A percentile compares a stretch with the other conserved stretches of the same genome.
phyloP scores from a whole-genome alignment of 1,139 yeast species.

The Sugiyamaella xylanicola region DNA sequence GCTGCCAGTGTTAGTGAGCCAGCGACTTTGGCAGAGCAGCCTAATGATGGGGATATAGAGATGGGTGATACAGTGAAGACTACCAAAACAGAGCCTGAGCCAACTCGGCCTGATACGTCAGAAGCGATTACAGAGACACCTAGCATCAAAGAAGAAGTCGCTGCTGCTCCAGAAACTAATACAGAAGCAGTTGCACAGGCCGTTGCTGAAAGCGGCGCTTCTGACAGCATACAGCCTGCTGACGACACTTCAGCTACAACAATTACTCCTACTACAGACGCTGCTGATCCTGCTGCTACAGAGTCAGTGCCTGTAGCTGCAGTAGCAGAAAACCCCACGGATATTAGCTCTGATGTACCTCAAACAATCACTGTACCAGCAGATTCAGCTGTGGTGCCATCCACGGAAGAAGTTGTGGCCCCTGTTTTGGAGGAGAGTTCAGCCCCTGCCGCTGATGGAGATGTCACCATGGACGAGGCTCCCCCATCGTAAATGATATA shows the following conservation, averaged over 20 bases:
- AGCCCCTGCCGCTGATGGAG: conserved; percentile 20
- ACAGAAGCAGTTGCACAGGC: no score
- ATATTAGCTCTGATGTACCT: not conserved
- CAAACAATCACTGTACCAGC: conserved; percentile 5
- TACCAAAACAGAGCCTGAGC: not conserved
- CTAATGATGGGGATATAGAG: conserved; percentile 12
- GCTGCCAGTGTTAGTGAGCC: no score
- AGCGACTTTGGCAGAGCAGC: not conserved
- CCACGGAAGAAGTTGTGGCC: conserved; percentile 9
- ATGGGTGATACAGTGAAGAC: not conserved
- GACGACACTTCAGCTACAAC: no score
- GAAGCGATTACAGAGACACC: not conserved
- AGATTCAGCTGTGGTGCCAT: conserved; percentile 8
- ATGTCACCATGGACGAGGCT: conserved; percentile 32
- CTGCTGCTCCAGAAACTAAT: conserved; percentile 6
- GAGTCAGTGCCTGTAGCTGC: no score
- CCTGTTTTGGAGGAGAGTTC: not conserved
- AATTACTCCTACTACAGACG: no score
- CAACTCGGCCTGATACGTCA: not conserved
- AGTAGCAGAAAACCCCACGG: conserved; percentile 3
- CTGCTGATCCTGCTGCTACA: no score
- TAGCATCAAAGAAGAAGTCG: conserved; percentile 1
- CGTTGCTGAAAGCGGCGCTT: no score
- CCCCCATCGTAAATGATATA: conserved; percentile 12
- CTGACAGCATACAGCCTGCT: no score